phyloP scores from a whole-genome alignment of 768 basidiomycete genomes.

The Kwoniella bestiolae region DNA sequence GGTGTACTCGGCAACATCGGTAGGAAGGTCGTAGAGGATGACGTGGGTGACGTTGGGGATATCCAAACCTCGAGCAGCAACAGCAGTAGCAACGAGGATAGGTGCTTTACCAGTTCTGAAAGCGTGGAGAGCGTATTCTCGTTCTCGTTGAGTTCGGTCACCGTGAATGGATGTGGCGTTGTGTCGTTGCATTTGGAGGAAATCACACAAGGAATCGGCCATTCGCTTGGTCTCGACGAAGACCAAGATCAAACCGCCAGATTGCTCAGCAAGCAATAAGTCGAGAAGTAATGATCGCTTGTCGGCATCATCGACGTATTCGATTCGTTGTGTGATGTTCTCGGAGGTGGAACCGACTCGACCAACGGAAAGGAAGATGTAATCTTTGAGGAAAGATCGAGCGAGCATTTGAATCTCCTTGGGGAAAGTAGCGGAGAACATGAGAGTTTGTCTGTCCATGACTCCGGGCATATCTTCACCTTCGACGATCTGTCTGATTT shows the following conservation, averaged over 20 bases:
- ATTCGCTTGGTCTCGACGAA: conserved; percentile 99
- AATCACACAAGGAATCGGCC: conserved; percentile 98
- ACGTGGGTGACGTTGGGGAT: conserved; percentile 99
- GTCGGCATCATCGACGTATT: conserved; percentile 96
- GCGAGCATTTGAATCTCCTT: conserved; percentile 80
- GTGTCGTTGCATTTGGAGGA: conserved; percentile 78
- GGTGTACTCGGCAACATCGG: conserved; percentile 98
- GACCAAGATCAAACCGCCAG: conserved; percentile 83
- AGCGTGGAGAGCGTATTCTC: conserved; percentile 90
- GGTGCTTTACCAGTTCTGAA: conserved; percentile 96
- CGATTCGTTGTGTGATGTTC: conserved; percentile 99
- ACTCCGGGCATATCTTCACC: conserved; percentile 98
- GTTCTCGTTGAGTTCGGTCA: conserved; percentile 95
- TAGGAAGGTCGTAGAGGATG: conserved; percentile 95
- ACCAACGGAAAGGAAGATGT: conserved; percentile 97
- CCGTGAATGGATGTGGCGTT: conserved; percentile 97
- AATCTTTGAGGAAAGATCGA: conserved; percentile 65
- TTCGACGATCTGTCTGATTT: conserved; percentile 96
- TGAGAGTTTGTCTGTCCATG: conserved; percentile 90
- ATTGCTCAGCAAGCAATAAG: conserved; percentile 77
- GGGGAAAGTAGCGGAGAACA: conserved; percentile 99
- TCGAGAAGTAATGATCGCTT: conserved; percentile 97
- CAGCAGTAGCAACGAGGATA: conserved; percentile 95
- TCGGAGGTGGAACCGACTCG: conserved; percentile 98
- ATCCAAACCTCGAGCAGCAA: conserved; percentile 97